These are phyloP conservation scores for Tremella mesenterica DNA, from an alignment of 768 basidiomycete species.

Conservation along the genomic window DNA sequence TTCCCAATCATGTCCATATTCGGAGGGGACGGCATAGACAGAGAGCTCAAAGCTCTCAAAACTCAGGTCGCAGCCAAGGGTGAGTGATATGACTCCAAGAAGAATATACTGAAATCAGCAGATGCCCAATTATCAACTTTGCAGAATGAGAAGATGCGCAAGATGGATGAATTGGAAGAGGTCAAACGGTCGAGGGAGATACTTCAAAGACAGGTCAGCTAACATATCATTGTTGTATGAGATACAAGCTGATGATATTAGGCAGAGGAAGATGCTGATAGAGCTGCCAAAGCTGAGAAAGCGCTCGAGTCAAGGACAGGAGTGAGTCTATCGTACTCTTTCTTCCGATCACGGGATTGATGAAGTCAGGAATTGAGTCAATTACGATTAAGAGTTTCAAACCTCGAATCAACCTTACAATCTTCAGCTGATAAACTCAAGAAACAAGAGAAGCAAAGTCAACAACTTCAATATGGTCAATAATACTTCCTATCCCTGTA, in stretches of 20 bases:
- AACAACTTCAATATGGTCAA: conserved; percentile 34
- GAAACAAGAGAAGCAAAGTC: conserved; percentile 35
- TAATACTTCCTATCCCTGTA: not conserved
- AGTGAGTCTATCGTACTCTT: conserved; percentile 8
- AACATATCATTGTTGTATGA: not conserved
- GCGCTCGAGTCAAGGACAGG: conserved; percentile 18
- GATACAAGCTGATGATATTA: not conserved
- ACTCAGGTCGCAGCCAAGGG: conserved; percentile 36
- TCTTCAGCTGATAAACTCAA: conserved; percentile 25
- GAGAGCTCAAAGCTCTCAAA: conserved; percentile 35
- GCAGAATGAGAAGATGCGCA: conserved; percentile 37
- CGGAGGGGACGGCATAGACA: conserved; percentile 38
- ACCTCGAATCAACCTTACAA: conserved; percentile 32
- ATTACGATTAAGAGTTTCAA: conserved; percentile 29
- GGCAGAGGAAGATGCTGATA: conserved; percentile 5
- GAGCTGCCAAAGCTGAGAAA: conserved; percentile 15
- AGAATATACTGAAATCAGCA: conserved; percentile 2
- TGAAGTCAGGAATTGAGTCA: conserved; percentile 32
- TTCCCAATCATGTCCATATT: conserved; percentile 38
- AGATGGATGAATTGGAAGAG: conserved; percentile 22
- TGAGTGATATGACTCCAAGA: conserved; percentile 11
- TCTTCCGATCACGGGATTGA: not conserved
- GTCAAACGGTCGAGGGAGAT: conserved; percentile 11
- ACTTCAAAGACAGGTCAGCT: conserved; percentile 4
- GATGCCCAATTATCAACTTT: conserved; percentile 37